A percentile compares a stretch with the other conserved stretches of the same genome.
Evolutionary conservation across 305 asterid species (phyloP).

Genomic region (Fraxinus platypoda): DNA sequence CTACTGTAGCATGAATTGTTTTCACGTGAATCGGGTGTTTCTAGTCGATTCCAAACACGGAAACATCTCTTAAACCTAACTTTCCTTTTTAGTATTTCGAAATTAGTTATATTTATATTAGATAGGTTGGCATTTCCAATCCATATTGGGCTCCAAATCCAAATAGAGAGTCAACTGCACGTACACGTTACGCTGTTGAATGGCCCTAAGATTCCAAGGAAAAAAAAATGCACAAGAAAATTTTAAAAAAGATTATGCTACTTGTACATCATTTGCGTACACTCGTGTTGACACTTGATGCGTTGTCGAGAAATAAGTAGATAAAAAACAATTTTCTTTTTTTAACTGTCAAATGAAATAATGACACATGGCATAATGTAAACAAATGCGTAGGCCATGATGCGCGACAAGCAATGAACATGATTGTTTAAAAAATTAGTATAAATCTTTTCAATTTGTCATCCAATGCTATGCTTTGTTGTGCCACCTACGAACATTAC

Average conservation of each 20-base stretch:
- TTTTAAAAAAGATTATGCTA: background rate
- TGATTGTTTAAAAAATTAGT: background rate
- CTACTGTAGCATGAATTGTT: background rate
- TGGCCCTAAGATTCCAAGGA: conserved; percentile 35
- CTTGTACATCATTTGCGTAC: too few relatives aligned
- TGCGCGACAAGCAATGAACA: too few relatives aligned
- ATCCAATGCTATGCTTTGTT: conserved; percentile 16
- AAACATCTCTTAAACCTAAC: background rate
- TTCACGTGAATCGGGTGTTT: background rate
- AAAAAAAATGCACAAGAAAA: background rate
- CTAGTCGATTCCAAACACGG: background rate
- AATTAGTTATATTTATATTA: background rate
- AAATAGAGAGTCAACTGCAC: conserved; percentile 27
- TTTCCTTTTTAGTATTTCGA: background rate
- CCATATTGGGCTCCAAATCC: background rate
- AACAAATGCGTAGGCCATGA: too few relatives aligned
- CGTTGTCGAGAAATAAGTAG: background rate
- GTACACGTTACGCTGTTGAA: conserved; percentile 39
- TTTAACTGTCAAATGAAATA: background rate
- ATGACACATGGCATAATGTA: too few relatives aligned
- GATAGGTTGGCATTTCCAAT: background rate
- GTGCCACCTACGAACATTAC: conserved; percentile 30
- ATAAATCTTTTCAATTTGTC: background rate
- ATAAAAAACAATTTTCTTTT: too few relatives aligned
- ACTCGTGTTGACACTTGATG: background rate